Evolutionary conservation across 2,329 filamentous ascomycete species (phyloP), one percentile per base, ranked within the genome.

Genomic region (Ceratocystis lukuohia): DNA sequence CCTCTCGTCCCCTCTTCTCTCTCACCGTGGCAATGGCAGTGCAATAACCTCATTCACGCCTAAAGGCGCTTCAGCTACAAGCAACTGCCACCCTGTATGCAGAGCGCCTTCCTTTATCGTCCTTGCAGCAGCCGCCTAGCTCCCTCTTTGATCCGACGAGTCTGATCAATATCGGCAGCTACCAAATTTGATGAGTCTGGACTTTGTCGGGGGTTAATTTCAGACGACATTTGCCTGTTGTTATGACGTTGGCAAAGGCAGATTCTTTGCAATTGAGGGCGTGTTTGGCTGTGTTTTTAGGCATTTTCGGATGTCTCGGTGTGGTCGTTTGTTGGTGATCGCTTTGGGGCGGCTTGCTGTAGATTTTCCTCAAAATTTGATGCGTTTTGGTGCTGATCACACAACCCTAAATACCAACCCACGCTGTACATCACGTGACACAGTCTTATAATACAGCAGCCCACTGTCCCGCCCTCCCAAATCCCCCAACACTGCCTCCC

Each of bases 111-210:
- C 53, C 53, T 57, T 41, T 30, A 1, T 12, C 53, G 53, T 57
- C 53, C 53, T 57, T 30, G 53, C 53, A 57, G 53, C 6, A 57
- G 53, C 53, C 22, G 53, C 53, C 53, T 17, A 12, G 53, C 53
- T 57, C 53, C 22, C 53, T n/a, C 53, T 5, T 12, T 57, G 53
- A 30, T 57, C 53, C 53, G 53, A 57, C 53, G 53, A 57, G 53
- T 57, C 53, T 57, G 53, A 62, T 44, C 33, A 62, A 44, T 25
- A 62, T 62, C 59, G 59, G 59, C 17, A 62, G 33, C 33, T 62
- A 41, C 41, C 33, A 62, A 41, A 41, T 45, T 44, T 33, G n/a
- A 10, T 59, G 25, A 20, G n/a, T 44, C 33, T 45, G 33, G 33
- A 61, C 20, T 37, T 30, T 17, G 33, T 30, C 33, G 30, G 6